phyloP scores from a whole-genome alignment of 192 early-diverging fungal genomes.

The Endogone sp. region DNA sequence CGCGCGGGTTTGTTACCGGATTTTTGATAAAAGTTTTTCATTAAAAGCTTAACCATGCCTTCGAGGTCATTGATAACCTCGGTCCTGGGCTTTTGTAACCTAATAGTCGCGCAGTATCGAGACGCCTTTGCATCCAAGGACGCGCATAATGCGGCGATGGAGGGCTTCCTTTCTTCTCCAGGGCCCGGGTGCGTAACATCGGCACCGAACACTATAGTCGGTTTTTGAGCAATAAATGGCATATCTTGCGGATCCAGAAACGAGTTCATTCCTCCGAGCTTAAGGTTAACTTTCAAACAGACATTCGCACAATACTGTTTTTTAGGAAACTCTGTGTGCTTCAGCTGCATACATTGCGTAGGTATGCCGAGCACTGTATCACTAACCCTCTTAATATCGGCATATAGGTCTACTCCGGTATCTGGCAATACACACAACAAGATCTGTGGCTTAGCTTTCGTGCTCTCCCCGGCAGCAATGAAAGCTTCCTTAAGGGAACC shows the following conservation, averaged over 20 bases:
- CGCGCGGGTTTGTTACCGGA: slow-evolving; percentile 70
- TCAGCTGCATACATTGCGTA: slow-evolving; percentile 89
- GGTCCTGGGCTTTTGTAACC: slow-evolving; percentile 61
- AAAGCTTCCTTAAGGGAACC: slow-evolving; percentile 66
- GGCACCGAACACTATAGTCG: slow-evolving; percentile 87
- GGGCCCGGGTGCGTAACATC: slow-evolving; percentile 87
- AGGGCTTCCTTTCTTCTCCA: slow-evolving; percentile 58
- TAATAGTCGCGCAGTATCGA: slow-evolving; percentile 58
- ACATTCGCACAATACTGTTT: slow-evolving; percentile 95
- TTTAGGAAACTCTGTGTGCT: slow-evolving; percentile 72
- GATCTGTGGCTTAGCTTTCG: slow-evolving; percentile 67
- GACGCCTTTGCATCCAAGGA: slow-evolving; percentile 62
- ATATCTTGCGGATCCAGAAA: slow-evolving; percentile 54
- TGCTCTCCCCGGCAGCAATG: slow-evolving; percentile 59
- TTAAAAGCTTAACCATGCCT: slow-evolving; percentile 58
- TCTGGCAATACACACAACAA: slow-evolving; percentile 80
- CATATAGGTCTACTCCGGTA: slow-evolving; percentile 79
- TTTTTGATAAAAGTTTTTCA: slow-evolving; percentile 61
- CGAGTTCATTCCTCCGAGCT: slow-evolving; percentile 88
- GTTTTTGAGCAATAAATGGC: slow-evolving; percentile 64
- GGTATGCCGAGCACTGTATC: slow-evolving; percentile 88
- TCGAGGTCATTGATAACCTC: slow-evolving; percentile 72
- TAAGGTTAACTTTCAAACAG: slow-evolving; percentile 90
- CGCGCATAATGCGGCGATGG: slow-evolving; percentile 75
- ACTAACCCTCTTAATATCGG: slow-evolving; percentile 81